Evolutionary conservation across 2,329 filamentous ascomycete species (phyloP), one percentile per base, ranked within the genome.

Genomic region (Ustilaginoidea virens): DNA sequence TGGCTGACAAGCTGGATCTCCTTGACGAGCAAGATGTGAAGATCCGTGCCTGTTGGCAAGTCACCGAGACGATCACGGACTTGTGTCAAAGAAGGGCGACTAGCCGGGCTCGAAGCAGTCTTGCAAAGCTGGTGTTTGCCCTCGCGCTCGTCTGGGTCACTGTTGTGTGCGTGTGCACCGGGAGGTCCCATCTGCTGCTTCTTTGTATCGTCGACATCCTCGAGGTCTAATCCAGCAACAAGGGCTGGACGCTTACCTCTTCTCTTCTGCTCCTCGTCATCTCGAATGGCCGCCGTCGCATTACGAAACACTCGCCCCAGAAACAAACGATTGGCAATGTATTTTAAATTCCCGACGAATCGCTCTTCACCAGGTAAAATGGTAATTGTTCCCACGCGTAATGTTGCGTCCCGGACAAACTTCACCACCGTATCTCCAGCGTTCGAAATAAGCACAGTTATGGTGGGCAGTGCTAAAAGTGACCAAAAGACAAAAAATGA

Each of bases 401-500:
- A 53, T 0, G 69, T 75, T 4, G 56, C 47, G 31, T 75, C 66
- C 8, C 61, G 56, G 31, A 76, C 51, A 4, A 56, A 52, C 40
- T 69, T 72, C 25, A 93, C 75, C 13, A 93, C 67, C 0, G 86
- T 94, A 43, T 92, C 79, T 15, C 80, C 80, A 34, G 90, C 79
- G 39, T 86, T 80, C 8, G 74, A 78, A 37, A 92, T 80, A 9
- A 94, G 65, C 12, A 92, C 75, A 0, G 86, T 92, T 67, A 86
- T 86, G 2, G 80, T 86, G 0, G 86, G 86, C 3, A 93, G 63
- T 0, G 85, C 83, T 16, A 93, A 65, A 1, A 94, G 51, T 10
- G 76, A 81, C 86, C 86, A 94, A 32, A 93, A 75, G n/a, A 94
- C 80, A 43, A 92, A 94, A 48, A 93, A 92, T 0, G 80, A 72